These are phyloP conservation scores for Penicillium sumatraense DNA, from an alignment of 2,329 filamentous ascomycete genomes.

Conservation along the genomic window DNA sequence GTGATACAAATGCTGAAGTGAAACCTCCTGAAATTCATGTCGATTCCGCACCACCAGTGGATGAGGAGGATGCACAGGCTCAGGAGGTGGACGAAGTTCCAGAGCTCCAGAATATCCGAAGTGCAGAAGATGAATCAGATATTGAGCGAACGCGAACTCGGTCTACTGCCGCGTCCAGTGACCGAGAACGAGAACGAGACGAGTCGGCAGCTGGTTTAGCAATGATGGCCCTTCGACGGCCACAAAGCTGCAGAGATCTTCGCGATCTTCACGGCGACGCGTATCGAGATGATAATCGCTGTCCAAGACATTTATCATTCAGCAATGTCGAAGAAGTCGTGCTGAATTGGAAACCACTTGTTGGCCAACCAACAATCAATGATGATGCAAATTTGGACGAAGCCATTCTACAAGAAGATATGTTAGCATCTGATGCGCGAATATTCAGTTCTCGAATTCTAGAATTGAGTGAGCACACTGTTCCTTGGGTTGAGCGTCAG, in stretches of 20 bases:
- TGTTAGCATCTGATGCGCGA: slow-evolving; percentile 41
- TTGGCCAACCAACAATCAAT: slow-evolving; percentile 29
- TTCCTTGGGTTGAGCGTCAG: slow-evolving; percentile 49
- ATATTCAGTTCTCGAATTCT: slow-evolving; percentile 43
- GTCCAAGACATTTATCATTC: slow-evolving; percentile 51
- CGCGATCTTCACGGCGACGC: slow-evolving; percentile 18
- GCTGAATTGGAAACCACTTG: slow-evolving; percentile 40
- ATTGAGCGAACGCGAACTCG: slow-evolving; percentile 33
- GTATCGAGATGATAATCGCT: slow-evolving; percentile 34
- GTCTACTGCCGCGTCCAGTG: slow-evolving; percentile 35
- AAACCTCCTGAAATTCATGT: slow-evolving; percentile 40
- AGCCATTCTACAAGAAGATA: slow-evolving; percentile 45
- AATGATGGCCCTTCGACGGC: slow-evolving; percentile 39
- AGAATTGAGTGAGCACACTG: slow-evolving; percentile 40
- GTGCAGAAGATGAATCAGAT: slow-evolving; percentile 34
- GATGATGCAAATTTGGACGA: slow-evolving; percentile 47
- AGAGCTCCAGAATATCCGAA: slow-evolving; percentile 14
- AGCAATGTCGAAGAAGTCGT: slow-evolving; percentile 53
- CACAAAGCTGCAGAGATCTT: slow-evolving; percentile 42
- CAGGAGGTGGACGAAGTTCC: slow-evolving; percentile 19
- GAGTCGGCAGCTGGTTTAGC: slow-evolving; percentile 25
- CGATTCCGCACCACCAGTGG: slow-evolving; percentile 28
- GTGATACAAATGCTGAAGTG: slow-evolving; percentile 17
- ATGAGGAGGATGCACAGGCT: slow-evolving; percentile 20
- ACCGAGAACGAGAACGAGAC: slow-evolving; percentile 30